A percentile compares a stretch with the other conserved stretches of the same genome.
Conservation (phyloP, 2,329 filamentous ascomycete species). For the Xylariaceae sp. region DNA sequence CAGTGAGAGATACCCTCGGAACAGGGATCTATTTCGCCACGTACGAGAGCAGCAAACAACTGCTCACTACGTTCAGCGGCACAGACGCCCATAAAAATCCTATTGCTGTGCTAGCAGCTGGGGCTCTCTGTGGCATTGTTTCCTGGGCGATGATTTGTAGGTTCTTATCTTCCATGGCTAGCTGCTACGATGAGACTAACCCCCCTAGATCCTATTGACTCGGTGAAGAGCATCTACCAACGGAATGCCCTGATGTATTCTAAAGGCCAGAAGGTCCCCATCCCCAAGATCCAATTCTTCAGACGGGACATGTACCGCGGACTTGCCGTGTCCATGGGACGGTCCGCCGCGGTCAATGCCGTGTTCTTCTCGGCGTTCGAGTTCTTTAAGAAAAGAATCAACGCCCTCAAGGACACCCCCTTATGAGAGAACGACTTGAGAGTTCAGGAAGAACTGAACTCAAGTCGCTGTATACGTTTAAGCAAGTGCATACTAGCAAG, state of each 20-base stretch:
- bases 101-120: slow-evolving; percentile 71
- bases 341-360: slow-evolving; percentile 77
- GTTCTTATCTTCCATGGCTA: slow-evolving; percentile 30
- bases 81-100: slow-evolving; percentile 71
- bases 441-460: background rate
- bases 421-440: slow-evolving; percentile 11
- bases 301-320: slow-evolving; percentile 75
- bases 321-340: slow-evolving; percentile 74
- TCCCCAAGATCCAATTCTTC: slow-evolving; percentile 73
- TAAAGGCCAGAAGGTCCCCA: slow-evolving; percentile 57
- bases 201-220: slow-evolving; percentile 63
- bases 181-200: slow-evolving; percentile 7
- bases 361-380: slow-evolving; percentile 90
- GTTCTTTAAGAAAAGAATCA: slow-evolving; percentile 67
- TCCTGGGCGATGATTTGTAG: slow-evolving; percentile 74
- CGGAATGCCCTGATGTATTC: slow-evolving; percentile 69
- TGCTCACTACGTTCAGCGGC: slow-evolving; percentile 67
- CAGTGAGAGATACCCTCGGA: slow-evolving; percentile 76
- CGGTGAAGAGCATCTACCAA: slow-evolving; percentile 81
- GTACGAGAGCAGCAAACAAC: slow-evolving; percentile 80
- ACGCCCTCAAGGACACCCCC: slow-evolving; percentile 43
- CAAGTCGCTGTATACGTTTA: slow-evolving; percentile 19
- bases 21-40: slow-evolving; percentile 85
- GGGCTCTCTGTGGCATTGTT: slow-evolving; percentile 75
- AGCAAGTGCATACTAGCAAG: slow-evolving; percentile 9